These are phyloP conservation scores for Pseudozyma pruni DNA, from an alignment of 1,284 basidiomycete genomes.

Conservation along the genomic window DNA sequence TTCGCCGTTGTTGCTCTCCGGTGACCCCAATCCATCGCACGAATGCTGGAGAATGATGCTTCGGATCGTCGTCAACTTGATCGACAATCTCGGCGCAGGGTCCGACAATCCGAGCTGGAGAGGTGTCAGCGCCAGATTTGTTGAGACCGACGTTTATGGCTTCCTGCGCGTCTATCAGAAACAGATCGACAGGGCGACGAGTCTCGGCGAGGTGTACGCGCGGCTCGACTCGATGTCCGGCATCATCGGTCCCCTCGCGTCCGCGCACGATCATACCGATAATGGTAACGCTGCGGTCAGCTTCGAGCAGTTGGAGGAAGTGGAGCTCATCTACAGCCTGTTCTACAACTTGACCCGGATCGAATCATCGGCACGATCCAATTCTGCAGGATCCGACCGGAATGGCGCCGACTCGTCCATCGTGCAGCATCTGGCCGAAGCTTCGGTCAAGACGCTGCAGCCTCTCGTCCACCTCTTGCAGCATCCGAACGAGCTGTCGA, in stretches of 20 bases:
- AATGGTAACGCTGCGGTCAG: slow-evolving; percentile 16
- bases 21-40: slow-evolving; percentile 81
- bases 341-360: slow-evolving; percentile 46
- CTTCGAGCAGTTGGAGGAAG: slow-evolving; percentile 51
- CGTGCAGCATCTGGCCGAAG: slow-evolving; percentile 24
- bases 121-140: slow-evolving; percentile 77
- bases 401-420: slow-evolving; percentile 14
- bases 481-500: slow-evolving; percentile 86
- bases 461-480: slow-evolving; percentile 88
- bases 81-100: slow-evolving; percentile 71
- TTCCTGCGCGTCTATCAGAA: slow-evolving; percentile 85
- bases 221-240: slow-evolving; percentile 64
- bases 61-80: slow-evolving; percentile 79
- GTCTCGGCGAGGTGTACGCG: slow-evolving; percentile 75
- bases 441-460: slow-evolving; percentile 72
- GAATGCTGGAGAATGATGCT: slow-evolving; percentile 86
- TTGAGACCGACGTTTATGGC: slow-evolving; percentile 84
- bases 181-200: slow-evolving; percentile 80
- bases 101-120: slow-evolving; percentile 35
- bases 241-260: slow-evolving; percentile 77
- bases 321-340: slow-evolving; percentile 45
- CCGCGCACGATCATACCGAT: slow-evolving; percentile 4
- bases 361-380: slow-evolving; percentile 11
- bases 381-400: not conserved
- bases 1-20: slow-evolving; percentile 76